A percentile compares a stretch with the other conserved stretches of the same genome.
These are phyloP conservation scores for Ephemerocybe angulata DNA, from an alignment of 768 basidiomycete genomes.

Conservation along the genomic window DNA sequence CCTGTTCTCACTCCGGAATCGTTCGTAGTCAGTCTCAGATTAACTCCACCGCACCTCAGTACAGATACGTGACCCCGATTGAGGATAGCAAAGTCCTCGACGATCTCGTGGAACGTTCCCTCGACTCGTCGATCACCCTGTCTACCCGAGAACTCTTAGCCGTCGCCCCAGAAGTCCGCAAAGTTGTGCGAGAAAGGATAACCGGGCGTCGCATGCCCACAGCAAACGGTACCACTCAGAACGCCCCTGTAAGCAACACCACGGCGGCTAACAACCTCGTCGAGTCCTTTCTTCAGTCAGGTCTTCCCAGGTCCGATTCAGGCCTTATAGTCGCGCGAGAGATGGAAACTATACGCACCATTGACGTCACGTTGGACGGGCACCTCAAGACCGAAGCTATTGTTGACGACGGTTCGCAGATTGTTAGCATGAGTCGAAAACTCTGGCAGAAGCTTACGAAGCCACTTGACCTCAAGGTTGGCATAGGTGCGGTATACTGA, in stretches of 20 bases:
- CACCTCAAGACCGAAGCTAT: too few relatives aligned
- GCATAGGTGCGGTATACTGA: too few relatives aligned
- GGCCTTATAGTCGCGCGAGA: constrained; percentile 11
- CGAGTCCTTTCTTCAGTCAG: neutral
- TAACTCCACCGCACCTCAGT: constrained; percentile 4
- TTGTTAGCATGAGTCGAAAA: too few relatives aligned
- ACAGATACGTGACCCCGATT: constrained; percentile 9
- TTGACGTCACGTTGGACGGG: too few relatives aligned
- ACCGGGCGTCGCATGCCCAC: constrained; percentile 4
- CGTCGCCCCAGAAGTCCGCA: constrained; percentile 13
- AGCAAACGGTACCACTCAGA: neutral
- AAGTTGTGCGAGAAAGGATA: constrained; percentile 12
- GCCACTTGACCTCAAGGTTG: too few relatives aligned
- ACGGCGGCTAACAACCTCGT: neutral
- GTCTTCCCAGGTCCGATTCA: neutral
- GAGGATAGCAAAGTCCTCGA: constrained; percentile 11
- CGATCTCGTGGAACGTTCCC: constrained; percentile 3
- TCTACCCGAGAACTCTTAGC: constrained; percentile 15
- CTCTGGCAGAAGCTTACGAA: too few relatives aligned
- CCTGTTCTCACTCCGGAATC: neutral
- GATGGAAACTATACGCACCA: too few relatives aligned
- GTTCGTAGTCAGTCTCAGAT: neutral
- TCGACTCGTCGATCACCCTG: constrained; percentile 14
- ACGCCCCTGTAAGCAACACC: neutral
- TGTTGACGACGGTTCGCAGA: too few relatives aligned